Evolutionary conservation across 768 basidiomycete species (phyloP).

Genomic region (Suillus plorans): DNA sequence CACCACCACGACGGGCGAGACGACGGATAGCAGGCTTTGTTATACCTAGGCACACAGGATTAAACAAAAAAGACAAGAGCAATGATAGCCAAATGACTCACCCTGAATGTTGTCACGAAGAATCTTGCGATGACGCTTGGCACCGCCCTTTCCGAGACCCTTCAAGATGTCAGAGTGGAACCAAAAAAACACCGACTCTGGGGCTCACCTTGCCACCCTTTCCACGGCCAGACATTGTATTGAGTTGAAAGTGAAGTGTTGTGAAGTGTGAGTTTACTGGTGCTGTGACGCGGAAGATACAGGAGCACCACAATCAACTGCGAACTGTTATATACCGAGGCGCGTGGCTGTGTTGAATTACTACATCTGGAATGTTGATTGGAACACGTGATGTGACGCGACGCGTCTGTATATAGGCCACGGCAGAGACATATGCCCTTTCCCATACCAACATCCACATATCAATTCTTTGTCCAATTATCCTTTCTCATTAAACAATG

Average conservation of each 20-base stretch:
- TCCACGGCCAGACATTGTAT: constrained; percentile 91
- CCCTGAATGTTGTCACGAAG: constrained; percentile 81
- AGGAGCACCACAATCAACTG: background rate
- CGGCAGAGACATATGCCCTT: background rate
- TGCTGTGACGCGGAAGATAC: constrained; percentile 14
- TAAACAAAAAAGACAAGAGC: background rate
- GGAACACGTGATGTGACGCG: constrained; percentile 30
- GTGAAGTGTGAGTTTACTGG: constrained; percentile 11
- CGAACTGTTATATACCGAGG: constrained; percentile 22
- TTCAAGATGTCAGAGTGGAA: constrained; percentile 21
- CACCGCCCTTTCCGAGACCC: constrained; percentile 96
- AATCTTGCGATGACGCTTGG: constrained; percentile 95
- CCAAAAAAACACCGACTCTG: background rate
- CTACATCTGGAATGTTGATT: constrained; percentile 23
- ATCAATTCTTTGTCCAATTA: background rate
- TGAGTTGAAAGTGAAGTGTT: constrained; percentile 12
- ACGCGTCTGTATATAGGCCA: constrained; percentile 19
- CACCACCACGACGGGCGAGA: constrained; percentile 96
- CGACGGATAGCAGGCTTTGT: constrained; percentile 95
- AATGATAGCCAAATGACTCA: constrained; percentile 29
- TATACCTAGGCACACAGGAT: constrained; percentile 55
- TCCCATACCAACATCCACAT: constrained; percentile 7
- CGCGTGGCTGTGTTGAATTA: constrained; percentile 30
- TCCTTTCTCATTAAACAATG: constrained; percentile 37
- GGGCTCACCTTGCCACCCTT: constrained; percentile 82